These are phyloP conservation scores for Amanita pallidorosea DNA, from an alignment of 768 basidiomycete species.

Conservation along the genomic window DNA sequence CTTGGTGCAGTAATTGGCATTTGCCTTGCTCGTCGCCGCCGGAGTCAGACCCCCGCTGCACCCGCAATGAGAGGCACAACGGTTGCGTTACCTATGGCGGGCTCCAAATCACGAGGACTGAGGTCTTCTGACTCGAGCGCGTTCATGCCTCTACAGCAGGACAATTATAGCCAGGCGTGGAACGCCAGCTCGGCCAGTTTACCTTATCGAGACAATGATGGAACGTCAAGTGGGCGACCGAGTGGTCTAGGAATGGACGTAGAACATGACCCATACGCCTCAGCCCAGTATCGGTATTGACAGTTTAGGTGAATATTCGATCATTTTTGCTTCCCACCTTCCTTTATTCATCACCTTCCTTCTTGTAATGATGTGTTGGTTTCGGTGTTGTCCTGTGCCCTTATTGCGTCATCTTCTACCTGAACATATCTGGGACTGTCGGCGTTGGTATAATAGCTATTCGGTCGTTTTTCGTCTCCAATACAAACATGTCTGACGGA, in stretches of 20 bases:
- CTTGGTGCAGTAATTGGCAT: constrained; percentile 45
- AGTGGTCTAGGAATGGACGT: constrained; percentile 22
- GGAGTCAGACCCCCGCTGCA: constrained; percentile 21
- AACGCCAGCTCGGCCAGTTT: constrained; percentile 42
- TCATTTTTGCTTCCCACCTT: background rate
- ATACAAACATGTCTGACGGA: background rate
- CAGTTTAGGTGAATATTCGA: constrained; percentile 1
- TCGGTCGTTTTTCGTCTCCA: background rate
- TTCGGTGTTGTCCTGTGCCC: background rate
- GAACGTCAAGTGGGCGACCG: constrained; percentile 8
- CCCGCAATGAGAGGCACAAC: constrained; percentile 12
- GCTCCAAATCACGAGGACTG: constrained; percentile 17
- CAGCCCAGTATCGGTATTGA: constrained; percentile 3
- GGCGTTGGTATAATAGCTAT: background rate
- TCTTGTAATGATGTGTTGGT: background rate
- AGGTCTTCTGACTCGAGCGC: constrained; percentile 56
- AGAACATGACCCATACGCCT: constrained; percentile 24
- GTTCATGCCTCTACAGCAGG: constrained; percentile 62
- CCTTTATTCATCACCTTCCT: background rate
- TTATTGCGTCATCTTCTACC: background rate
- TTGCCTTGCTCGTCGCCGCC: constrained; percentile 38
- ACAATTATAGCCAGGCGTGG: constrained; percentile 47
- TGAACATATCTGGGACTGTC: background rate
- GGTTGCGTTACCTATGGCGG: constrained; percentile 17
- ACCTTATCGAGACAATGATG: constrained; percentile 11